Evolutionary conservation across 2,329 filamentous ascomycete species (phyloP).

Genomic region (Penicillium sp.): DNA sequence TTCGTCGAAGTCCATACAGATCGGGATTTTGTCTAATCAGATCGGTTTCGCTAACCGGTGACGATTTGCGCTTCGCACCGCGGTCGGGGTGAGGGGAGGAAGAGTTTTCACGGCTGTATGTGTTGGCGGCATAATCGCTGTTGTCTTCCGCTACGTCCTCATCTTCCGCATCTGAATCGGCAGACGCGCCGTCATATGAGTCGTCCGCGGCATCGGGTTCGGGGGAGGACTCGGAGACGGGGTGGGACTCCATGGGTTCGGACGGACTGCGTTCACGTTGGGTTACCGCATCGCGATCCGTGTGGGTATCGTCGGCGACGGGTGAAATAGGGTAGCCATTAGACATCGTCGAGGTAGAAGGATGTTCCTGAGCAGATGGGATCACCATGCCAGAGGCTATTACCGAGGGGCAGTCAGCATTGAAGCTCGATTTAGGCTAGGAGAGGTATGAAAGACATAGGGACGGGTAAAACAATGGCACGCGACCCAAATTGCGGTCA

Average conservation of each 20-base stretch:
- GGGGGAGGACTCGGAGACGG: slow-evolving; percentile 51
- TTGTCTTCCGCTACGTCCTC: slow-evolving; percentile 73
- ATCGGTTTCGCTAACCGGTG: slow-evolving; percentile 68
- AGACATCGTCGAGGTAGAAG: slow-evolving; percentile 33
- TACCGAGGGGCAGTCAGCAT: slow-evolving; percentile 42
- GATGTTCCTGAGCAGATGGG: slow-evolving; percentile 42
- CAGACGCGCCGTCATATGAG: slow-evolving; percentile 40
- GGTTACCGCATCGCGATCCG: slow-evolving; percentile 42
- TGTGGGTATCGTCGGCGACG: slow-evolving; percentile 26
- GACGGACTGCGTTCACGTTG: slow-evolving; percentile 75
- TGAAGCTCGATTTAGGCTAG: slow-evolving; percentile 33
- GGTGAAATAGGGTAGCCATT: slow-evolving; percentile 37
- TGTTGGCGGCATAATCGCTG: slow-evolving; percentile 55
- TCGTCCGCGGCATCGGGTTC: slow-evolving; percentile 42
- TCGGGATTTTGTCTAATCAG: slow-evolving; percentile 90
- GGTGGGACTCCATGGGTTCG: slow-evolving; percentile 62
- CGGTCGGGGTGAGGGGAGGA: slow-evolving; percentile 70
- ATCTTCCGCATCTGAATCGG: slow-evolving; percentile 49
- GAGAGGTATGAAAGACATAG: slow-evolving; percentile 22
- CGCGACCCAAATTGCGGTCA: slow-evolving; percentile 35
- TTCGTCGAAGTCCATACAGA: slow-evolving; percentile 89
- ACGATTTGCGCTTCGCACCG: slow-evolving; percentile 71
- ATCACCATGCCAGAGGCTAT: slow-evolving; percentile 49
- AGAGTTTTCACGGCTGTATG: slow-evolving; percentile 59
- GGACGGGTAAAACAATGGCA: slow-evolving; percentile 28